Conservation (phyloP, 169 alveolate species). For the Eimeria mitis region DNA sequence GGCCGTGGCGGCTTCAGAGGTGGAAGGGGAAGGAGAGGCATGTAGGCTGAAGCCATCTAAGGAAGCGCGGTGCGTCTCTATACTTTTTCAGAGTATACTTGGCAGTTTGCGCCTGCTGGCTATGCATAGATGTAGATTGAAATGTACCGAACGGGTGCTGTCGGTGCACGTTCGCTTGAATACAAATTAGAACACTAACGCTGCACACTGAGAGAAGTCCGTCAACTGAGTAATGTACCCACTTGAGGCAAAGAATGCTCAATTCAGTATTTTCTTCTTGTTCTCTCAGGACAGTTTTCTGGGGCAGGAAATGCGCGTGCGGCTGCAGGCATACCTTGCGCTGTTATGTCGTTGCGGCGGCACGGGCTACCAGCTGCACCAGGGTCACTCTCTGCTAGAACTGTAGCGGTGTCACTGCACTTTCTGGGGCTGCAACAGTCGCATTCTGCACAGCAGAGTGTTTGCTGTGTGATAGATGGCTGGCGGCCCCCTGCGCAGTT, state of each 20-base stretch:
- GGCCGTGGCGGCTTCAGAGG: slow-evolving; percentile 53
- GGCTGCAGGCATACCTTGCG: slow-evolving; percentile 8
- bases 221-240: neutral
- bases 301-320: slow-evolving; percentile 24
- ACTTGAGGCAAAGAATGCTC: neutral
- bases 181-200: neutral
- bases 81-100: neutral
- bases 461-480: slow-evolving; percentile 45
- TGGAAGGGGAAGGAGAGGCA: slow-evolving; percentile 59
- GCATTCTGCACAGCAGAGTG: slow-evolving; percentile 47
- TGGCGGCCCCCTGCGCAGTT: neutral
- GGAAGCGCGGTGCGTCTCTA: neutral
- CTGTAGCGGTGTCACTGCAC: neutral
- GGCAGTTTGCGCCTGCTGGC: neutral
- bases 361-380: slow-evolving; percentile 12
- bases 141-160: neutral
- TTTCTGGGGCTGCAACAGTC: neutral
- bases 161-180: neutral
- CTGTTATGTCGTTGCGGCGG: slow-evolving; percentile 13
- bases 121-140: neutral
- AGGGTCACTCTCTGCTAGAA: neutral
- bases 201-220: neutral
- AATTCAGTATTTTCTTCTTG: neutral
- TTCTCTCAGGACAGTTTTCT: neutral
- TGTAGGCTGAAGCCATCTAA: slow-evolving; percentile 1